Conservation (phyloP, 352 stramenopile genomes). For the Globisporangium cystogenes region DNA sequence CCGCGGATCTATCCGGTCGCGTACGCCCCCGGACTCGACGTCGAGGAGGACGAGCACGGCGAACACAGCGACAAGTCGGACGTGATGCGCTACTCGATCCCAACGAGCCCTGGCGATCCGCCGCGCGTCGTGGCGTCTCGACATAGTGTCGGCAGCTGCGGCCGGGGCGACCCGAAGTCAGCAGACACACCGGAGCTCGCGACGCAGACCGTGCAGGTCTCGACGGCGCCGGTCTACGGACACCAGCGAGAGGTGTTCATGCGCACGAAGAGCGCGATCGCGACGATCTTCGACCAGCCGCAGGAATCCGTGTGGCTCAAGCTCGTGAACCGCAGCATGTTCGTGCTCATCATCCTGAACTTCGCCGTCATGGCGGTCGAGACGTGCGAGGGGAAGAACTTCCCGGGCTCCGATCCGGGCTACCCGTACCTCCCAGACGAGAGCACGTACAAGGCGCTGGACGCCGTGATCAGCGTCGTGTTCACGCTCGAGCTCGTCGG, state of each 20-base stretch:
- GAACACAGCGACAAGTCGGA: not conserved
- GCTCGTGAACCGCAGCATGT: slow-evolving; percentile 36
- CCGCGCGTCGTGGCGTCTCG: not conserved
- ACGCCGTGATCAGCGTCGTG: slow-evolving; percentile 36
- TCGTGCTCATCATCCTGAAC: slow-evolving; percentile 49
- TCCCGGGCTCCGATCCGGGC: slow-evolving; percentile 38
- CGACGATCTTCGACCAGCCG: slow-evolving; percentile 34
- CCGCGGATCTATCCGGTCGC: slow-evolving; percentile 6
- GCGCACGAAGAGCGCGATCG: slow-evolving; percentile 29
- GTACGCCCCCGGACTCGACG: not conserved
- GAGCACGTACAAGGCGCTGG: slow-evolving; percentile 23
- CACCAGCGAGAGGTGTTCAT: slow-evolving; percentile 16
- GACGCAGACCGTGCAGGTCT: slow-evolving; percentile 14
- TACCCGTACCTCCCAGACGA: slow-evolving; percentile 49
- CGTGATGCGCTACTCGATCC: not conserved
- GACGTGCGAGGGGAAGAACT: slow-evolving; percentile 59
- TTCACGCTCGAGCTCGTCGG: slow-evolving; percentile 55
- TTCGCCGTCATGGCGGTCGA: slow-evolving; percentile 40
- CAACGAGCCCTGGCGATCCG: not conserved
- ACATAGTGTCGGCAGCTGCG: not conserved
- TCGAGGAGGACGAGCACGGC: not conserved
- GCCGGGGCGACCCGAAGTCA: not conserved
- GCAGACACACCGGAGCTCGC: not conserved
- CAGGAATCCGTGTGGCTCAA: slow-evolving; percentile 26
- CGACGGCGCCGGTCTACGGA: not conserved